Evolutionary conservation across 1,284 basidiomycete species (phyloP).

Genomic region (Erythrobasidium hasegawianum): DNA sequence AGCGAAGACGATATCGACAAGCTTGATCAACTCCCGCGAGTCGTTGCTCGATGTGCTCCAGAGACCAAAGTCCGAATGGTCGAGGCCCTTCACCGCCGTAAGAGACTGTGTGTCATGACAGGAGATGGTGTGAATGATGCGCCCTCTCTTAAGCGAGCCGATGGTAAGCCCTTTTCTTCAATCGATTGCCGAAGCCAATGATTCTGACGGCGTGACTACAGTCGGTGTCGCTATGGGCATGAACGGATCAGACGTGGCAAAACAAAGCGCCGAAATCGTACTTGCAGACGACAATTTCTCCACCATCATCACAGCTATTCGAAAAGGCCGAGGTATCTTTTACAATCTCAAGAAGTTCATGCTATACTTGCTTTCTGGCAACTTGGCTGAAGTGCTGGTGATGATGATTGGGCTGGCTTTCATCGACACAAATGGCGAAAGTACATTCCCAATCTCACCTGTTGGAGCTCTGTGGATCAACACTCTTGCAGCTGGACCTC

Average conservation of each 20-base stretch:
- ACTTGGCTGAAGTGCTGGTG: constrained; percentile 59
- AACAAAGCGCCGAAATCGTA: constrained; percentile 52
- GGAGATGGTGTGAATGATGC: constrained; percentile 60
- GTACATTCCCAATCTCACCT: constrained; percentile 66
- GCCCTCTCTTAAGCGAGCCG: constrained; percentile 58
- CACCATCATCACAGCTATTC: constrained; percentile 63
- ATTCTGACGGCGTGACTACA: not conserved
- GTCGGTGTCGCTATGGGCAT: constrained; percentile 62
- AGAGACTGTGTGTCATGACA: constrained; percentile 44
- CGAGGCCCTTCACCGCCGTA: constrained; percentile 57
- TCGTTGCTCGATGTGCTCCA: constrained; percentile 59
- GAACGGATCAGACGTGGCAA: constrained; percentile 66
- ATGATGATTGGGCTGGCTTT: constrained; percentile 63
- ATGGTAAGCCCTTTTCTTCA: constrained; percentile 48
- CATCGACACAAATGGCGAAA: constrained; percentile 57
- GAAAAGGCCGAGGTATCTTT: constrained; percentile 60
- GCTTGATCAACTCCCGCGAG: constrained; percentile 57
- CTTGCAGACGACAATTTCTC: constrained; percentile 66
- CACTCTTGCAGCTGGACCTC: constrained; percentile 31
- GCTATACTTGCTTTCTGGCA: constrained; percentile 49
- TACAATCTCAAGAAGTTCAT: constrained; percentile 53
- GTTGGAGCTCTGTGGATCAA: constrained; percentile 60
- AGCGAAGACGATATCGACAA: constrained; percentile 61
- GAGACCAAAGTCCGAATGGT: constrained; percentile 56
- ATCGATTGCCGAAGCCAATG: not conserved